Base-by-base conservation (phyloP, 441 rosid species). In the Populus hybrid region DNA sequence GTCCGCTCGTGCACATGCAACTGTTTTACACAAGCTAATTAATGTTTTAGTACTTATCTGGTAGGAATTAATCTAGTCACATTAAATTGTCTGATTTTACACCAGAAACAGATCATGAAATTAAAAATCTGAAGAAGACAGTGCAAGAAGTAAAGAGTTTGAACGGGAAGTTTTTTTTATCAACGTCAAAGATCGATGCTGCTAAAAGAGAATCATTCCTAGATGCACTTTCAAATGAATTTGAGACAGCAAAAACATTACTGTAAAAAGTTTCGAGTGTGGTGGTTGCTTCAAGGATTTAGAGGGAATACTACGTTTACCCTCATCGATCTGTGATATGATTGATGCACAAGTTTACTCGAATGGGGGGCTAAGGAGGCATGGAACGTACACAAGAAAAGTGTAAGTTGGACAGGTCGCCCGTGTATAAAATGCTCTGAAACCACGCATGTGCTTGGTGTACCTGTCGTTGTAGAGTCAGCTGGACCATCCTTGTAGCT, bases 361-460 rank as follows among this genome's bases (percentile, higher is more conserved):
- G 53, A 12, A 45, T 11, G 1, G 53, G 53, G 10, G 53, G 18
- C 10, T 3, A 12, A 45, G 53, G 53, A 66, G n/a, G 21, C 7
- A 29, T 2, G 12, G 20, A 26, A 64, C 4, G 14, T 24, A 23
- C 70, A 36, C 59, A 72, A 68, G 77, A 73, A 77, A 68, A 38
- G 56, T 7, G 69, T 29, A 71, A 36, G 83, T 71, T 63, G 69
- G 64, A 61, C 28, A 31, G 31, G n/a, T 76, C 33, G 81, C 82
- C 78, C 72, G 5, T 45, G 56, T 4, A 14, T 14, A 45, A 4
- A 14, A 45, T 4, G 56, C 56, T 45, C 56, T 4, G 6, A 4
- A 45, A 80, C 81, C 87, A 82, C 56, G 85, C 87, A 82, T 64
- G 85, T 78, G 85, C 76, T 38, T 7, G 20, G 38, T 65, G 67